phyloP scores from a whole-genome alignment of 2,329 filamentous ascomycete species.

The Fusarium duplospermum region DNA sequence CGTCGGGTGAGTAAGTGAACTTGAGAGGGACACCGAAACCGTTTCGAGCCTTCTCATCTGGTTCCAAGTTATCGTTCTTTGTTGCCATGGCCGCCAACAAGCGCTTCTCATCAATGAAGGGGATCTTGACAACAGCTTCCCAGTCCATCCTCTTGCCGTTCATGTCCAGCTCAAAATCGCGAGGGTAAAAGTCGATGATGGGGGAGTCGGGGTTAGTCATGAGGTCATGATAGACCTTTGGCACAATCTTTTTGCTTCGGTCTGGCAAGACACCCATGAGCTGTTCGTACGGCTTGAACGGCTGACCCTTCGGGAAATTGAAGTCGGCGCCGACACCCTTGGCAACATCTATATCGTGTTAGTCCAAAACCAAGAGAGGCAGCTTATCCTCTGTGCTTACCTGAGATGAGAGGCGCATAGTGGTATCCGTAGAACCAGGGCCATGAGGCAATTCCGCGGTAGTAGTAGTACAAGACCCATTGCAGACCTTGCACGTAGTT shows the following conservation, averaged over 20 bases:
- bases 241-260: conserved; percentile 96
- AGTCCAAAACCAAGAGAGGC: conserved; percentile 51
- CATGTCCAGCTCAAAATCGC: conserved; percentile 98
- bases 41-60: conserved; percentile 85
- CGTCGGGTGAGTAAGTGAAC: conserved; percentile 84
- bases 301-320: conserved; percentile 93
- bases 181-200: conserved; percentile 97
- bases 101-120: conserved; percentile 94
- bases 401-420: conserved; percentile 96
- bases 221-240: conserved; percentile 84
- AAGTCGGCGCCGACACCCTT: conserved; percentile 88
- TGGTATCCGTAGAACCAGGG: conserved; percentile 98
- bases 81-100: conserved; percentile 87
- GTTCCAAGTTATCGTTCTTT: conserved; percentile 80
- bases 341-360: conserved; percentile 75
- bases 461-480: conserved; percentile 99
- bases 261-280: conserved; percentile 98
- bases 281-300: conserved; percentile 95
- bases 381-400: conserved; percentile 53
- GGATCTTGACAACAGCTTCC: conserved; percentile 99
- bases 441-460: conserved; percentile 96
- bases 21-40: conserved; percentile 92
- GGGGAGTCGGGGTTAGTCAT: conserved; percentile 93
- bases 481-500: conserved; percentile 98
- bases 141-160: conserved; percentile 99